Evolutionary conservation across 495 filamentous ascomycete genomes (phyloP).

Genomic region (Cercophora newfieldiana): DNA sequence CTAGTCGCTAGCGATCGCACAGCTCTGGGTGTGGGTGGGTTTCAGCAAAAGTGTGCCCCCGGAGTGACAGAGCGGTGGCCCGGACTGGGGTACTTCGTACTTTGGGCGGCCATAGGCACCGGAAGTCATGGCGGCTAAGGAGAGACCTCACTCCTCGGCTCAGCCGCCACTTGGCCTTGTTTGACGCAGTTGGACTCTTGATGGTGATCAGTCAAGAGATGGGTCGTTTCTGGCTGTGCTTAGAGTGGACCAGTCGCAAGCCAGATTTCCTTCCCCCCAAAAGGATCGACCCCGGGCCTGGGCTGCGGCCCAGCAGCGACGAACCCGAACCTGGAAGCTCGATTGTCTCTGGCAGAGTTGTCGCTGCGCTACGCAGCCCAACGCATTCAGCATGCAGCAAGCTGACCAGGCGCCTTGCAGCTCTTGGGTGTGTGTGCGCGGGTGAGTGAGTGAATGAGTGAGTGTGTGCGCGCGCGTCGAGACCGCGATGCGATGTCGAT

Average conservation of each 20-base stretch:
- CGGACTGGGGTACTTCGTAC: not conserved
- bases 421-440: not conserved
- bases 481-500: not conserved
- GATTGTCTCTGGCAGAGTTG: not conserved
- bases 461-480: not conserved
- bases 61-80: not conserved
- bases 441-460: no score
- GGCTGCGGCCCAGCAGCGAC: conserved; percentile 4
- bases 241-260: not conserved
- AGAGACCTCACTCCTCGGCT: conserved; percentile 7
- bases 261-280: not conserved
- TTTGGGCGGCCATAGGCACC: conserved; percentile 8
- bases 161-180: conserved; percentile 16
- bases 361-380: not conserved
- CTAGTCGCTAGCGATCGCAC: not conserved
- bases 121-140: conserved; percentile 15
- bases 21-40: conserved; percentile 1
- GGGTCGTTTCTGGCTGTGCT: conserved; percentile 5
- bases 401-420: conserved; percentile 12
- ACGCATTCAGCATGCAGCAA: conserved; percentile 8
- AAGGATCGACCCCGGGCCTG: not conserved
- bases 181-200: not conserved
- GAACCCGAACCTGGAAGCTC: not conserved
- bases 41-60: conserved; percentile 5
- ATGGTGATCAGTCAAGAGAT: conserved; percentile 13